These are phyloP conservation scores for Fomitopsis betulina DNA, from an alignment of 1,284 basidiomycete species.

Conservation along the genomic window DNA sequence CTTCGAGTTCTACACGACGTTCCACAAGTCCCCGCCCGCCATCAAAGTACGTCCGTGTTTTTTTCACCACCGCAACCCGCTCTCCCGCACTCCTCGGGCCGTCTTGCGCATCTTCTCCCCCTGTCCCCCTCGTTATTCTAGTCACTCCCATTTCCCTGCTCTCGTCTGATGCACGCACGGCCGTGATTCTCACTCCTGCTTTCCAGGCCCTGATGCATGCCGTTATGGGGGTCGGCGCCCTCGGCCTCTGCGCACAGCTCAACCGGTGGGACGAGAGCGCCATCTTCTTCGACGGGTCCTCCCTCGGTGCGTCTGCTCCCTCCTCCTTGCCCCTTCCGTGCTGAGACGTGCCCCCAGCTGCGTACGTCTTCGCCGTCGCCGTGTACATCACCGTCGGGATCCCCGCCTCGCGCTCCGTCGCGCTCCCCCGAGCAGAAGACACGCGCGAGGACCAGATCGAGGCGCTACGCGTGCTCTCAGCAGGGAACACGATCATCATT, in stretches of 20 bases:
- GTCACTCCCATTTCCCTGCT: not conserved
- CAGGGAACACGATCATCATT: conserved; percentile 81
- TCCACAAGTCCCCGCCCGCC: conserved; percentile 85
- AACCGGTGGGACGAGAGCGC: conserved; percentile 87
- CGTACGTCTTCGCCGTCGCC: conserved; percentile 69
- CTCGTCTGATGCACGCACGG: not conserved
- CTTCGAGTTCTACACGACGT: conserved; percentile 84
- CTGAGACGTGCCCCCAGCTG: conserved; percentile 38
- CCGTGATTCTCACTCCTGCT: not conserved
- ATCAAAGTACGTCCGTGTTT: conserved; percentile 59
- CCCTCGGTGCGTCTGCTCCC: conserved; percentile 52
- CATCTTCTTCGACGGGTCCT: conserved; percentile 87
- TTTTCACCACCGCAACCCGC: not conserved
- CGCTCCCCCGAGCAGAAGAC: conserved; percentile 50
- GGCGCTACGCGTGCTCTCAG: conserved; percentile 75
- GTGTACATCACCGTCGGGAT: conserved; percentile 81
- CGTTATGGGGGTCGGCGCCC: conserved; percentile 71
- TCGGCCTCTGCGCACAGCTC: conserved; percentile 73
- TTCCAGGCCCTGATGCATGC: conserved; percentile 77
- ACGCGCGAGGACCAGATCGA: conserved; percentile 65
- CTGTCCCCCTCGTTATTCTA: not conserved
- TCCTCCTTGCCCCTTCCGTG: conserved; percentile 1
- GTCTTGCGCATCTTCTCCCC: not conserved
- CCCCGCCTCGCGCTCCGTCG: conserved; percentile 70
- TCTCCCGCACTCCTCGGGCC: not conserved